Base-by-base conservation (phyloP, 805 yeast species). In the Kazachstania africana region DNA sequence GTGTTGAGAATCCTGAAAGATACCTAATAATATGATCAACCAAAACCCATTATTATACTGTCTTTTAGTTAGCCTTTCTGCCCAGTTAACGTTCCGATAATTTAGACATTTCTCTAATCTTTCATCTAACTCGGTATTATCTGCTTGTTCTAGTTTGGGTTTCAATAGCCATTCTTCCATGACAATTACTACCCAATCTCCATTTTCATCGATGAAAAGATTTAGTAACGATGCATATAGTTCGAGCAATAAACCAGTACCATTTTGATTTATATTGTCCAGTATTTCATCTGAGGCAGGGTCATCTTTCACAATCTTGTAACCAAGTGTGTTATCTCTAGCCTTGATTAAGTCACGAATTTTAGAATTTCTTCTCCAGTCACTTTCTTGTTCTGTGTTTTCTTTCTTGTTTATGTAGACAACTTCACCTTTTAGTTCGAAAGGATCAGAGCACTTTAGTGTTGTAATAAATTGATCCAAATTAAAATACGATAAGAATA, bases 1-100 rank as follows among this genome's bases (percentile, higher is more conserved):
- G 25, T 48, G 48, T 23, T 37, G 38, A 31, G 55, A 47, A 28
- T 55, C 60, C 30, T 54, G 52, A 5, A 87, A 63, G 3, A 85
- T 62, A 20, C 95, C 95, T 29, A 85, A 52, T 26, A 87, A 53
- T 26, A 79, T 69, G 25, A 78, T 66, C 44, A 83, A 78, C 95
- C 96, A 88, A 33, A 73, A 74, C 4, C 95, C 94, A 45, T 83
- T 85, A 44, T 68, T 73, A 53, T 81, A 91, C 39, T 70, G 70
- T 33, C 95, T 71, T 34, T 71, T 75, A 10, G 75, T 68, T 13
- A 88, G 62, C 25, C 93, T 63, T 19, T 80, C 93, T 36, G 75
- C 71, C 95, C 97, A 91, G 9, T 75, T 56, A 0, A 60, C 57
- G 26, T 75, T 75, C 33, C 78, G 62, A 51, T 72, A 69, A 35